Base-by-base conservation (phyloP, 78 protist species). In the Diacronema lutheri region DNA sequence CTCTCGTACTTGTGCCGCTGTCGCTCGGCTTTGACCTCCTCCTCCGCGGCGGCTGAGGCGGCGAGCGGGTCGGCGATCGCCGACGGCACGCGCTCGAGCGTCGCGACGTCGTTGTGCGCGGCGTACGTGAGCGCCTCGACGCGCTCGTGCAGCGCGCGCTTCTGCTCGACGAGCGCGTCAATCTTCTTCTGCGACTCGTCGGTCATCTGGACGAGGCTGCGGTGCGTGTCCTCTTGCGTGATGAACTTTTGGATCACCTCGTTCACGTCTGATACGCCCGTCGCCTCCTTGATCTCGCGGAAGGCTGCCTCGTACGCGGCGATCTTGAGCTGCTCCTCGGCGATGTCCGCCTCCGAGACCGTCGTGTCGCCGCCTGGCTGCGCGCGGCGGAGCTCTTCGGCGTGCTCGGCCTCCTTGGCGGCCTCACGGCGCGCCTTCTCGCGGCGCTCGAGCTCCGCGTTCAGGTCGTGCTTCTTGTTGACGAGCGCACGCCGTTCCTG, bases 281-380 rank as follows among this genome's bases (percentile, higher is more conserved):
- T 93, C n/a, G 91, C 96, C 57, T 91, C 94, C 84, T 89, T 76
- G 38, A 93, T 93, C n/a, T 64, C 33, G 19, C 62, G 77, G 80
- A 89, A 91, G 12, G 92, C 90, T 4, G 86, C 90, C 71, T 91
- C 94, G 66, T 86, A 89, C 33, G 58, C 58, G 40, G 1, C 16
- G 37, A 93, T 37, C 50, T 55, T 61, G 23, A 2, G 4, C 82
- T 81, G 60, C 44, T 76, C 72, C 44, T 69, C 84, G 16, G 78
- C 88, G 62, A 37, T 55, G 56, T 69, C 72, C 62, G 11, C 60
- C 62, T 57, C n/a, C 23, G n/a, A 1, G n/a, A 14, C 62, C n/a
- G 4, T 3, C 62, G 62, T 12, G 25, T 1, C 62, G 62, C 62
- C n/a, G 62, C 58, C 7, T 14, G 62, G 62, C 62, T 4, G 25